Conservation (phyloP, 2,329 filamentous ascomycete species). For the Beauveria australis region DNA sequence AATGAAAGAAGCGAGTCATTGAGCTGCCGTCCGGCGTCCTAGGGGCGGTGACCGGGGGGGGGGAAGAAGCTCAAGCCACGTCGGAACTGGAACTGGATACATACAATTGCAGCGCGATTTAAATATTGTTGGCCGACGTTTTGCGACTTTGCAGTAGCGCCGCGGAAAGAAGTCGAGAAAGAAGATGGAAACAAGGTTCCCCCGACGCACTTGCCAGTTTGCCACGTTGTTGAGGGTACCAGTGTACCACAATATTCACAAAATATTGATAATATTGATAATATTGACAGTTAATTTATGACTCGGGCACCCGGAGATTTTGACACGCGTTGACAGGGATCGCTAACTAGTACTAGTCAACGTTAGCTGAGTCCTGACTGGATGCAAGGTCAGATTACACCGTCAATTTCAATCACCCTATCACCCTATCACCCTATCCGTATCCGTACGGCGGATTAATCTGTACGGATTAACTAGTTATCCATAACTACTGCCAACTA, state of each 20-base stretch:
- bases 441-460: too few relatives aligned
- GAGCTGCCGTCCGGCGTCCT: background rate
- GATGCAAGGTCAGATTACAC: too few relatives aligned
- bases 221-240: too few relatives aligned
- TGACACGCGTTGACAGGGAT: too few relatives aligned
- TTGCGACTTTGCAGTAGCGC: background rate
- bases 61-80: background rate
- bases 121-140: background rate
- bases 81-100: background rate
- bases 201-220: background rate
- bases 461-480: too few relatives aligned
- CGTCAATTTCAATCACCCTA: too few relatives aligned
- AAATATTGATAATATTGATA: too few relatives aligned
- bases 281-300: background rate
- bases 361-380: too few relatives aligned
- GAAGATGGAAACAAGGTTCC: background rate
- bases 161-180: background rate
- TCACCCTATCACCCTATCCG: too few relatives aligned
- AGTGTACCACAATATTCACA: too few relatives aligned
- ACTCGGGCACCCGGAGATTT: background rate
- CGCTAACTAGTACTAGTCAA: too few relatives aligned
- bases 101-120: background rate
- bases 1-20: conserved; percentile 5
- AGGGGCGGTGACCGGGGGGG: background rate
- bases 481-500: background rate